A percentile compares a stretch with the other conserved stretches of the same genome.
These are phyloP conservation scores for Pontederia crassipes DNA, from an alignment of 176 grass and related monocot species.

Conservation along the genomic window DNA sequence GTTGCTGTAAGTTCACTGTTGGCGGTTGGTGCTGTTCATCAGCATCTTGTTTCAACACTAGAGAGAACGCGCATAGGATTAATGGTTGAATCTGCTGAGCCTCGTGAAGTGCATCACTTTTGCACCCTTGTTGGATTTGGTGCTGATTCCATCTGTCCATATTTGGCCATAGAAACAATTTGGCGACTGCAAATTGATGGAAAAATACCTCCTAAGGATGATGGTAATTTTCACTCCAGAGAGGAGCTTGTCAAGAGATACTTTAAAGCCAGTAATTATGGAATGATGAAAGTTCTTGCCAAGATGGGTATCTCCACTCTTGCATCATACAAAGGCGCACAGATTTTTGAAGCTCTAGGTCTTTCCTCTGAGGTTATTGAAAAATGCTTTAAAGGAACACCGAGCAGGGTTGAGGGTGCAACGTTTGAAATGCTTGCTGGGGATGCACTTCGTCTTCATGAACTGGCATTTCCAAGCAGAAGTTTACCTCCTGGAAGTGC, in stretches of 20 bases:
- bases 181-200: conserved; percentile 83
- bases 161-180: conserved; percentile 80
- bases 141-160: conserved; percentile 91
- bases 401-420: conserved; percentile 85
- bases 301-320: conserved; percentile 99
- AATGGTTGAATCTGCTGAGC: conserved; percentile 83
- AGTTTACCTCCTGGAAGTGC: conserved; percentile 65
- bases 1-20: conserved; percentile 88
- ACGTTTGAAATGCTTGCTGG: conserved; percentile 90
- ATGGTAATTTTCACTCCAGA: conserved; percentile 40
- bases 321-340: conserved; percentile 98
- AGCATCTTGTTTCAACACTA: conserved; percentile 80
- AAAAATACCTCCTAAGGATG: conserved; percentile 63
- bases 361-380: conserved; percentile 72
- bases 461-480: conserved; percentile 76
- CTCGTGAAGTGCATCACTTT: conserved; percentile 97
- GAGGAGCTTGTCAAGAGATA: conserved; percentile 65
- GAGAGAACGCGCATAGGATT: conserved; percentile 80
- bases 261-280: conserved; percentile 87
- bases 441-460: conserved; percentile 73
- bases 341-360: conserved; percentile 98
- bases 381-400: conserved; percentile 85
- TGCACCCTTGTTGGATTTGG: conserved; percentile 89
- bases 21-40: conserved; percentile 95
- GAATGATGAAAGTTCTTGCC: conserved; percentile 98